Base-by-base conservation (phyloP, 2,329 filamentous ascomycete species). In the Stachybotrys chartarum region DNA sequence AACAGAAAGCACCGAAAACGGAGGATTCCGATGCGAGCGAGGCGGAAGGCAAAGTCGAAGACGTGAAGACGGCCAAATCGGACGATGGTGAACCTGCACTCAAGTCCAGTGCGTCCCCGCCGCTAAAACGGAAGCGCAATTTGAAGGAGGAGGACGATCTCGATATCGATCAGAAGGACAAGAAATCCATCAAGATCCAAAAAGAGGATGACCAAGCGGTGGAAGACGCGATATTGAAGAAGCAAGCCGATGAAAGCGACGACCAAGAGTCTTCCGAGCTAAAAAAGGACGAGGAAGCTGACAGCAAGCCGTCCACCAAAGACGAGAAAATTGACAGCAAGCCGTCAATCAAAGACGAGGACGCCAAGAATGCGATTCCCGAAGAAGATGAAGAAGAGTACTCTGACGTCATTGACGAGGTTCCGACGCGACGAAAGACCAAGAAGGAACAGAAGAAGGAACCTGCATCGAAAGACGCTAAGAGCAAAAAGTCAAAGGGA, bases 401-500 rank as follows among this genome's bases (percentile, higher is more conserved):
- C 49, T 70, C 69, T 0, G 69, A 73, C 5, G 78, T 96, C n/a
- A 75, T 94, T 46, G 92, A 96, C 66, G 89, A 93, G 59, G 24
- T 24, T 24, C 78, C 77, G 3, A 82, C 71, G 53, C 75, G 78
- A 30, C 81, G 83, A 10, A 83, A 84, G 52, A 78, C 78, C 31
- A 83, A 79, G 66, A 86, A 82, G 61, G 74, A 75, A 57, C 69
- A 75, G 24, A 60, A 63, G 54, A 71, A 70, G 24, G 62, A 65
- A n/a, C 6, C 55, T 1, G 46, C 61, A 12, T 61, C 57, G 17
- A 72, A 71, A 50, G 52, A 58, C 30, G 44, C 59, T 42, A 68
- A 66, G 42, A 48, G 60, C 6, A 32, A 65, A 39, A 73, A 71
- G 51, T 4, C 45, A 17, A 47, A 47, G 18, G 10, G 10, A 24